These are phyloP conservation scores for Funneliformis caledonium DNA, from an alignment of 371 early-diverging fungal genomes.

Conservation along the genomic window DNA sequence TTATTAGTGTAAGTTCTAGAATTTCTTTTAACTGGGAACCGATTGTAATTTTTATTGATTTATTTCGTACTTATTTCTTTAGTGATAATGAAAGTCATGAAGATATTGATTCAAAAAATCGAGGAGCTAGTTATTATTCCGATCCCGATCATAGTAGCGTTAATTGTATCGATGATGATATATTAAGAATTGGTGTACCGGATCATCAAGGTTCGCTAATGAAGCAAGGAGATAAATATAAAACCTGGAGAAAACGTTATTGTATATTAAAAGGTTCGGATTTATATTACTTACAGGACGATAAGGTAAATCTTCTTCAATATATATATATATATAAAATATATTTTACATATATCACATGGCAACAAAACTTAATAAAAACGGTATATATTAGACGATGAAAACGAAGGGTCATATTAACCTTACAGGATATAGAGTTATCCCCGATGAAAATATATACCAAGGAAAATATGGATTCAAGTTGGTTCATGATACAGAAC, in stretches of 20 bases:
- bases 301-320: constrained; percentile 59
- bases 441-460: constrained; percentile 60
- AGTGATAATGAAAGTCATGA: background rate
- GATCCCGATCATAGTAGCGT: background rate
- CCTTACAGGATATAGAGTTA: constrained; percentile 10
- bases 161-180: constrained; percentile 46
- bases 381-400: background rate
- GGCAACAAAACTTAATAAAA: constrained; percentile 46
- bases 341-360: constrained; percentile 46
- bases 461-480: constrained; percentile 70
- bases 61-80: background rate
- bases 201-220: constrained; percentile 71
- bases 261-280: constrained; percentile 69
- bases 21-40: background rate
- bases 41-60: background rate
- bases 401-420: constrained; percentile 24
- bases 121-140: background rate
- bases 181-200: constrained; percentile 52
- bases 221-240: constrained; percentile 68
- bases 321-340: constrained; percentile 54
- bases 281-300: constrained; percentile 68
- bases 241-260: constrained; percentile 73
- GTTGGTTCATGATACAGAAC: constrained; percentile 61
- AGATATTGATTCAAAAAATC: too few species aligned
- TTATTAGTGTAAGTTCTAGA: background rate